Evolutionary conservation across 805 yeast species (phyloP).

Genomic region (Starmerella bombicola): DNA sequence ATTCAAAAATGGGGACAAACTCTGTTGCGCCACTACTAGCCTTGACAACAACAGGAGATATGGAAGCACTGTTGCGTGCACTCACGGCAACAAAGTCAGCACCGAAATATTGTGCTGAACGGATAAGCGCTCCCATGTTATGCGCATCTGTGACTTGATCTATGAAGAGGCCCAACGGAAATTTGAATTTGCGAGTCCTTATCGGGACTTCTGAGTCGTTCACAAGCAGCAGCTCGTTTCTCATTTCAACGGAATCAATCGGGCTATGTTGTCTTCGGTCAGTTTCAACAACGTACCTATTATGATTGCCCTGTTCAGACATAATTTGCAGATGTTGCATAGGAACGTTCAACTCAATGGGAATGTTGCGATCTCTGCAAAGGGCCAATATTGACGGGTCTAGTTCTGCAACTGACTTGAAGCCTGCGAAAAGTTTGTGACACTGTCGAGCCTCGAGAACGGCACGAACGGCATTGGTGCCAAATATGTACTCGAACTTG

Average conservation of each 20-base stretch:
- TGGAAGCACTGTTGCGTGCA: slow-evolving; percentile 54
- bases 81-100: slow-evolving; percentile 67
- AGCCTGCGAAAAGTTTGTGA: slow-evolving; percentile 41
- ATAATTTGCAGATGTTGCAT: slow-evolving; percentile 47
- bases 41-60: slow-evolving; percentile 68
- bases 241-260: slow-evolving; percentile 16
- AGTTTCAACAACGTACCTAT: slow-evolving; percentile 64
- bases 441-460: slow-evolving; percentile 50
- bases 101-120: slow-evolving; percentile 73
- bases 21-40: slow-evolving; percentile 81
- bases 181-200: background rate
- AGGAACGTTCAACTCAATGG: slow-evolving; percentile 29
- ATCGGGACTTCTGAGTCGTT: background rate
- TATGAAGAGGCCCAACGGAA: slow-evolving; percentile 53
- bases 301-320: slow-evolving; percentile 62
- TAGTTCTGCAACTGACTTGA: slow-evolving; percentile 26
- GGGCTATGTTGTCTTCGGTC: slow-evolving; percentile 37
- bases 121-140: slow-evolving; percentile 68
- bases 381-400: slow-evolving; percentile 35
- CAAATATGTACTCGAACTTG: slow-evolving; percentile 56
- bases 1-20: slow-evolving; percentile 47
- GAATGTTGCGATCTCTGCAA: slow-evolving; percentile 37
- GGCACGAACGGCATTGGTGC: slow-evolving; percentile 61
- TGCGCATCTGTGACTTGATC: slow-evolving; percentile 82
- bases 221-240: slow-evolving; percentile 21